Evolutionary conservation across 495 filamentous ascomycete genomes (phyloP).

Genomic region (Podospora australis): DNA sequence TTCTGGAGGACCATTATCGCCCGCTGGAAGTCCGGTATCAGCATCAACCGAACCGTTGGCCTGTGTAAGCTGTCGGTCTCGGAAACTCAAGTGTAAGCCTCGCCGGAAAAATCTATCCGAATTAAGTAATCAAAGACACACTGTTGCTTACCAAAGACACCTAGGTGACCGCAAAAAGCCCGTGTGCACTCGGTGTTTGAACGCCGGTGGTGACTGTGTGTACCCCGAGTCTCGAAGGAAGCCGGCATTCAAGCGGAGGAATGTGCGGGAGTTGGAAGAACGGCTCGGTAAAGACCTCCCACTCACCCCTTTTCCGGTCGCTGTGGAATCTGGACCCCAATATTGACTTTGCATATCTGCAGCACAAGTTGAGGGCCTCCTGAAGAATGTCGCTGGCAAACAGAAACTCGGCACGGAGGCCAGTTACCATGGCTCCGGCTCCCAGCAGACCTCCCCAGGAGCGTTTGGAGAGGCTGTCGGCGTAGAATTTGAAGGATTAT

Average conservation of each 20-base stretch:
- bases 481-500: not conserved
- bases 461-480: not conserved
- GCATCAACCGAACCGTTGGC: slow-evolving; percentile 36
- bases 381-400: slow-evolving; percentile 32
- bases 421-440: no score
- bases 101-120: not conserved
- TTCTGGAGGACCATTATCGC: no score
- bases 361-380: slow-evolving; percentile 44
- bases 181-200: slow-evolving; percentile 66
- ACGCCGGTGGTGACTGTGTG: slow-evolving; percentile 63
- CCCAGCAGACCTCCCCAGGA: slow-evolving; percentile 2
- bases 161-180: slow-evolving; percentile 54
- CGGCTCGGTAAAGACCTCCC: slow-evolving; percentile 52
- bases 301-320: not conserved
- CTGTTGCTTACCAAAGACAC: slow-evolving; percentile 10
- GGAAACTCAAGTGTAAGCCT: slow-evolving; percentile 54
- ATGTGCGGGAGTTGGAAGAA: slow-evolving; percentile 80
- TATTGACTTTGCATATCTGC: slow-evolving; percentile 4
- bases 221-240: slow-evolving; percentile 83
- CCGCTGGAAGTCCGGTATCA: not conserved
- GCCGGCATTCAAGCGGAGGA: slow-evolving; percentile 80
- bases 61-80: slow-evolving; percentile 52
- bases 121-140: not conserved
- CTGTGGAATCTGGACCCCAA: no score
- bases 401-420: not conserved